Evolutionary conservation across 2,329 filamentous ascomycete species (phyloP), one percentile per base, ranked within the genome.

Genomic region (Elsinoe fawcettii): DNA sequence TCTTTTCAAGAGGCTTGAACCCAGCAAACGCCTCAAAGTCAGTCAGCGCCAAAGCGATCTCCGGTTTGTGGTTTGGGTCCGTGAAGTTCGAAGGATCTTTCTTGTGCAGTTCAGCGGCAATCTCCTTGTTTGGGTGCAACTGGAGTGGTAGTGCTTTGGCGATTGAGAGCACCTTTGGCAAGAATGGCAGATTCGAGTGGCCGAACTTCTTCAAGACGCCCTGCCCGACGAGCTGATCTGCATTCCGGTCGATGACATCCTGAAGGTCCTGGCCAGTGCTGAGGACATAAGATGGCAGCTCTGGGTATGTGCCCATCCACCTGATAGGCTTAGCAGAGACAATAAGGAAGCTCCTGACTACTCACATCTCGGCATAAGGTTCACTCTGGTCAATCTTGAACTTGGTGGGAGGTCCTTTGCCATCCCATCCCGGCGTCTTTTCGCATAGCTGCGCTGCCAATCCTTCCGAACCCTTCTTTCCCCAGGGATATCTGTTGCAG

Each of bases 251-350:
- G 30, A 90, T 71, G 14, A 87, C 79, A 20, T 86, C 78, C 60
- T 82, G 78, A 1, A 91, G 78, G 25, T 80, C 74, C 66, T 88
- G 80, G 25, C 81, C 83, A 0, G 80, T 85, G 20, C 75, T 73
- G 14, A 86, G 71, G 1, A 87, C 74, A 56, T 81, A 80, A 1
- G 84, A 86, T 0, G 86, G 86, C 23, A 85, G 79, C 37, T 82
- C 81, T 0, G 86, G 85, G 66, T 90, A 89, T 44, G 87, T 88
- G 3, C 85, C 86, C 75, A 90, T 86, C 86, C 86, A 90, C 78
- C 64, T 66, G 56, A 34, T n/a, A 3, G n/a, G 69, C 54, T 54
- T 5, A 62, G 57, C 11, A 22, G 16, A 14, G 11, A 7, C 32
- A 11, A 34, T 12, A 3, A n/a, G n/a, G 25, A 37, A 27, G 34